Conservation (phyloP, 2,329 filamentous ascomycete species). For the Talaromyces sp. region DNA sequence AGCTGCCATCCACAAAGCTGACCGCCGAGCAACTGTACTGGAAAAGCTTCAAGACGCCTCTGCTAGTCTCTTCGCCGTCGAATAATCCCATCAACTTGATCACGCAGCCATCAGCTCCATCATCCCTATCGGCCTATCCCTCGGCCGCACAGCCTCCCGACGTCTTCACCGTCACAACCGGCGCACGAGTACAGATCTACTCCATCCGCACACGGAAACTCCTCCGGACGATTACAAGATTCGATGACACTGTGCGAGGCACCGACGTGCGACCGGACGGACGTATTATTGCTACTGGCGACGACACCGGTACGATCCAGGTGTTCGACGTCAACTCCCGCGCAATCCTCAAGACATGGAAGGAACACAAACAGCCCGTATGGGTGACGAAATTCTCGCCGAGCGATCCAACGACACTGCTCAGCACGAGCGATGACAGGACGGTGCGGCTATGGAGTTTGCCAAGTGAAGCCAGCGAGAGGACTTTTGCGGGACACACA, state of each 20-base stretch:
- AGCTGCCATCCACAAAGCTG: slow-evolving; percentile 67
- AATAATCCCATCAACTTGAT: slow-evolving; percentile 88
- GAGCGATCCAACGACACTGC: slow-evolving; percentile 72
- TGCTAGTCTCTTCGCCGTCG: slow-evolving; percentile 84
- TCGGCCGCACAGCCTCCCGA: slow-evolving; percentile 44
- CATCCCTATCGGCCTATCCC: slow-evolving; percentile 35
- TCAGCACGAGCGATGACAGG: slow-evolving; percentile 87
- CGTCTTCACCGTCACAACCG: slow-evolving; percentile 87
- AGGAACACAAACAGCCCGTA: slow-evolving; percentile 86
- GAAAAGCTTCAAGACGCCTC: slow-evolving; percentile 87
- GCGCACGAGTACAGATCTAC: slow-evolving; percentile 87
- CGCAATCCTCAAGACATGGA: slow-evolving; percentile 93
- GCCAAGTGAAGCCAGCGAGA: slow-evolving; percentile 67
- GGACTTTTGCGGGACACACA: slow-evolving; percentile 75
- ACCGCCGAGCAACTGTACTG: slow-evolving; percentile 95
- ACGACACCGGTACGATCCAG: slow-evolving; percentile 87
- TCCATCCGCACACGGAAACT: slow-evolving; percentile 87
- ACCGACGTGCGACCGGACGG: slow-evolving; percentile 86
- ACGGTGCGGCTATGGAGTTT: slow-evolving; percentile 94
- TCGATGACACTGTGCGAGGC: slow-evolving; percentile 83
- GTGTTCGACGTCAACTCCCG: slow-evolving; percentile 88
- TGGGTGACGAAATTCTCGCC: slow-evolving; percentile 93
- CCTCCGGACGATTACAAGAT: slow-evolving; percentile 88
- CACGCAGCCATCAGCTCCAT: slow-evolving; percentile 57
- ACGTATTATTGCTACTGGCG: slow-evolving; percentile 80